Base-by-base conservation (phyloP, 768 basidiomycete species). In the Xanthoconium purpureum region DNA sequence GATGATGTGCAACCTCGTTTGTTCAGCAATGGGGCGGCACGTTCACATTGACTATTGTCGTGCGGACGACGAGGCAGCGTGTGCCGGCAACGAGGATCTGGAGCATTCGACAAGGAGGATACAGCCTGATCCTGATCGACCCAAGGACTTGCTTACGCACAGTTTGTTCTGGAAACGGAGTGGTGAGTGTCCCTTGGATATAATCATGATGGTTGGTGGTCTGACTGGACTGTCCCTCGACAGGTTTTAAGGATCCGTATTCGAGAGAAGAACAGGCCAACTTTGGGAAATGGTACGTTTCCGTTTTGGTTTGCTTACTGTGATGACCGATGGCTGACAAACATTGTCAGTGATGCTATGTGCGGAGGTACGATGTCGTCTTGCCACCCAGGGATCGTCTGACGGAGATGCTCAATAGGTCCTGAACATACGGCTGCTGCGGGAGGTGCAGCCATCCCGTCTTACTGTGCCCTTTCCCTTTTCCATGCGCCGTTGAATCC, bases 231-330 rank as follows among this genome's bases (percentile, higher is more conserved):
- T 13, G 24, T 20, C 6, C 4, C 4, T 33, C 36, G 5, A 18
- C 42, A 84, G 84, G 80, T 11, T 85, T 85, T 71, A 83, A 78
- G 73, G 84, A 86, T 63, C 84, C 84, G 0, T 85, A 86, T 56
- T 77, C 82, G 20, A 74, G 74, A n/a, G 82, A 84, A 39, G 82
- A 85, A 48, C 80, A 80, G 60, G 50, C 72, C 1, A 76, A 77
- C 46, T 86, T 84, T 62, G 69, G 71, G 0, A 79, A 80, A 65
- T 85, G 84, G 81, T 81, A 62, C 45, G 76, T 65, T 56, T 39
- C 4, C 9, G 0, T 24, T 37, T n/a, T 2, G 1, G 1, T 8
- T 33, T 43, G 2, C 24, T 32, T 30, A 39, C 44, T 6, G 24
- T 8, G 5, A 20, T n/a, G 39, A 50, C 20, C 7, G 6, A 45